Evolutionary conservation across 192 early-diverging fungal genomes (phyloP), one percentile per base, ranked within the genome.

Genomic region (Coemansia sp.): DNA sequence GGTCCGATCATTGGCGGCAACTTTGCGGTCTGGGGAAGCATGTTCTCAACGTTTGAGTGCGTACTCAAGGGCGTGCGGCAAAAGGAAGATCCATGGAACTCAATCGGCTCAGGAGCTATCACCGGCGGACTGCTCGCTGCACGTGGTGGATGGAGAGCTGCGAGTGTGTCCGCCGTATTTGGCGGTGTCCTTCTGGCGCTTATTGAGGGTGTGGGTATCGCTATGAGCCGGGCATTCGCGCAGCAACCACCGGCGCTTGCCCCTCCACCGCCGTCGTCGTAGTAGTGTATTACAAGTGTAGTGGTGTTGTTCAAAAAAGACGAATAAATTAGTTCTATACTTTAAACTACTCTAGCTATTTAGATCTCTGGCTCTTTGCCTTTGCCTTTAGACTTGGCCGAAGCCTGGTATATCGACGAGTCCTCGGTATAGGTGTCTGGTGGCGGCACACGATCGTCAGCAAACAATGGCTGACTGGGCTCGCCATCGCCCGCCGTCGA

Each of bases 81-180:
- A 77, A 98, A 97, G 91, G 98, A 99, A 75, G 98, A 99, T 86
- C 92, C 95, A 20, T 99, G 97, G 97, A 99, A 99, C 84, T 88
- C 97, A 12, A 99, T 99, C 67, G 84, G 91, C 55, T 92, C 94
- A 20, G 98, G 98, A 65, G 93, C 93, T 59, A 89, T 96, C 55
- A 98, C 98, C 2, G 97, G 98, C 49, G 98, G 94, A 10, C 87
- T 97, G 63, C 80, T 99, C 54, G 96, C 98, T 55, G 95, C 93
- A 33, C 91, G 98, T 72, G 91, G 86, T 49, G 88, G 88, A 13
- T 77, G 84, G 71, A 90, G 81, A 71, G 92, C 93, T n/a, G 93
- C 94, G 36, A 78, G 87, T 43, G 86, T 93, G 16, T 95, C 93
- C 27, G 98, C 96, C 6, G 92, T 92, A 11, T 90, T 99, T 80